phyloP scores from a whole-genome alignment of 306 rosid species.

The Quercus agrifolia region DNA sequence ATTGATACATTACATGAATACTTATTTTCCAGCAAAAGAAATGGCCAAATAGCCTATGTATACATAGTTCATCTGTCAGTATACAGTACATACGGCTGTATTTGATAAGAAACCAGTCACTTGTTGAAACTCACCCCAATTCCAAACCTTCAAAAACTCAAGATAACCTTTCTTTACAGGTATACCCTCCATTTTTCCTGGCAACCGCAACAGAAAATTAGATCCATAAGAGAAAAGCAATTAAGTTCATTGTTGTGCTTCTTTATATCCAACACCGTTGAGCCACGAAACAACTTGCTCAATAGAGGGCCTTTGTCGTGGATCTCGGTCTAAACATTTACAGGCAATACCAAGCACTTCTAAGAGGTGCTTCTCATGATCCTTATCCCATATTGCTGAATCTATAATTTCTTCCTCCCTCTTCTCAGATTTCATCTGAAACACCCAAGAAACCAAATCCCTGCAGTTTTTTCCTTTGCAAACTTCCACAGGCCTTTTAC shows the following conservation, averaged over 20 bases:
- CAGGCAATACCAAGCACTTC: constrained; percentile 61
- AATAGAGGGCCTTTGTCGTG: constrained; percentile 71
- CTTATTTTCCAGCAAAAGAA: constrained; percentile 20
- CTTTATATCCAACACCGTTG: constrained; percentile 48
- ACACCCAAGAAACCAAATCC: constrained; percentile 68
- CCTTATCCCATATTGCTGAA: constrained; percentile 56
- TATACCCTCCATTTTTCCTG: constrained; percentile 16
- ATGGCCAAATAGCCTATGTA: constrained; percentile 27
- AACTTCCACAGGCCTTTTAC: constrained; percentile 75
- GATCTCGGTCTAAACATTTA: constrained; percentile 65
- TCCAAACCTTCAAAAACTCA: constrained; percentile 19
- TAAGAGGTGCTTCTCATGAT: constrained; percentile 53
- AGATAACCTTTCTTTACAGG: constrained; percentile 42
- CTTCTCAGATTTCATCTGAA: constrained; percentile 60
- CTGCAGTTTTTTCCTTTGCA: constrained; percentile 69
- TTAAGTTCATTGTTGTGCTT: constrained; percentile 26
- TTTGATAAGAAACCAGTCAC: constrained; percentile 11
- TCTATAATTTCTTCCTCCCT: constrained; percentile 63
- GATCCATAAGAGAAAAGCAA: constrained; percentile 9
- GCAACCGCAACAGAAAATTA: constrained; percentile 25
- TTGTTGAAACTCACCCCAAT: constrained; percentile 23
- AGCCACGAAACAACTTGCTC: constrained; percentile 70
- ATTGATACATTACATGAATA: constrained; percentile 3
- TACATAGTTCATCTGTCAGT: constrained; percentile 38
- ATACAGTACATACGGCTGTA: constrained; percentile 18